These are phyloP conservation scores for Penicillium janthinellum DNA, from an alignment of 2,329 filamentous ascomycete species.

Conservation along the genomic window DNA sequence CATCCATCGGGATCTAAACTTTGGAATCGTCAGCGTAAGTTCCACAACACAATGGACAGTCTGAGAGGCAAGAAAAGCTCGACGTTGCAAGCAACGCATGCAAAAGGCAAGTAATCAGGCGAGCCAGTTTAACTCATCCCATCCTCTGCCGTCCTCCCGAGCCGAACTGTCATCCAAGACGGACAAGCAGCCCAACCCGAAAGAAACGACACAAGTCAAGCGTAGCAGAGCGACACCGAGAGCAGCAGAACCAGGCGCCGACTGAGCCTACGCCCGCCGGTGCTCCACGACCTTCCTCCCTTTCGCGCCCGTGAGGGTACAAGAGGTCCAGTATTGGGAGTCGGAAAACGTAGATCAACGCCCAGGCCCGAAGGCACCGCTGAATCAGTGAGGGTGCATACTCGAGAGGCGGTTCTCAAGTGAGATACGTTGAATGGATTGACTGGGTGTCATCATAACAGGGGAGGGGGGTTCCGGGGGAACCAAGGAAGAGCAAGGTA, in stretches of 20 bases:
- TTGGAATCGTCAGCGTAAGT: conserved; percentile 20
- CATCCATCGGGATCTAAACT: conserved; percentile 7
- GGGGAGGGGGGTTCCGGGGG: conserved; percentile 5
- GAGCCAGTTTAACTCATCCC: conserved; percentile 49
- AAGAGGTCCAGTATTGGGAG: conserved; percentile 50
- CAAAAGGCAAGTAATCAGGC: conserved; percentile 34
- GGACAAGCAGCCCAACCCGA: conserved; percentile 33
- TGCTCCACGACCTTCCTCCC: conserved; percentile 51
- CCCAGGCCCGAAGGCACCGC: conserved; percentile 22
- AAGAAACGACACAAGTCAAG: conserved; percentile 40
- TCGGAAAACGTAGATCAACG: conserved; percentile 30
- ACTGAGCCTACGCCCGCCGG: conserved; percentile 29
- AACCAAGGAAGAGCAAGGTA: background rate
- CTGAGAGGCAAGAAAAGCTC: conserved; percentile 4
- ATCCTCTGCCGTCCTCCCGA: conserved; percentile 40
- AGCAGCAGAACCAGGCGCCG: conserved; percentile 24
- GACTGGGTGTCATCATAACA: conserved; percentile 62
- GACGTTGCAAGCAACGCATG: conserved; percentile 18
- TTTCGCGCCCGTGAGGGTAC: conserved; percentile 19
- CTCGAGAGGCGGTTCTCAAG: conserved; percentile 41
- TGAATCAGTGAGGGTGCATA: conserved; percentile 24
- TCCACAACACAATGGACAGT: background rate
- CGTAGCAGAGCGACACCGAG: conserved; percentile 26
- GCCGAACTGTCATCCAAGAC: conserved; percentile 41
- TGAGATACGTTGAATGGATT: conserved; percentile 63